Evolutionary conservation across 257 asterid genomes (phyloP).

Genomic region (Prunella vulgaris): DNA sequence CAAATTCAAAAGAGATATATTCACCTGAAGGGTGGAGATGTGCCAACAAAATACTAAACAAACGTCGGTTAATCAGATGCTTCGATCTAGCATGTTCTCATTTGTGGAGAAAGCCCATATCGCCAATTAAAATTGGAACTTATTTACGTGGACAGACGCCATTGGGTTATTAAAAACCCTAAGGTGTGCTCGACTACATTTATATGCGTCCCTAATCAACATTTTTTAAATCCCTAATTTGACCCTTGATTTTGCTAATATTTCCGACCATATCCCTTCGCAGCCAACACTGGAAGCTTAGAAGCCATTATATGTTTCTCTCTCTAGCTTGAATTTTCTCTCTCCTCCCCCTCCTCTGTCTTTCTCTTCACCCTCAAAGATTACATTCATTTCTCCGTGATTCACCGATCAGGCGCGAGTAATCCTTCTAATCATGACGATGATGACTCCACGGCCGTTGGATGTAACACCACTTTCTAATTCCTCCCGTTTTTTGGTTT

Average conservation of each 20-base stretch:
- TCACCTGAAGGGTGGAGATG: background rate
- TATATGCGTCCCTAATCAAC: background rate
- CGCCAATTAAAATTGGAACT: background rate
- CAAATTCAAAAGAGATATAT: no score
- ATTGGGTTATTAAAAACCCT: background rate
- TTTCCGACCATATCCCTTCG: constrained; percentile 32
- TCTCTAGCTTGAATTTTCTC: constrained; percentile 18
- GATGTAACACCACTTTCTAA: constrained; percentile 48
- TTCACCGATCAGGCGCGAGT: constrained; percentile 51
- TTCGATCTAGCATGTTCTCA: background rate
- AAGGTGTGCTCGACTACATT: background rate
- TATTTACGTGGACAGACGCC: background rate
- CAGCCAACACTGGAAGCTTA: constrained; percentile 26
- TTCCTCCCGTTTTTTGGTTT: constrained; percentile 12
- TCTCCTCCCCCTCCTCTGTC: constrained; percentile 18
- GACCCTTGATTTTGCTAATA: constrained; percentile 18
- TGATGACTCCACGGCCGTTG: constrained; percentile 77
- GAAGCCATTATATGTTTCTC: constrained; percentile 28
- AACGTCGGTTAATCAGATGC: constrained; percentile 26
- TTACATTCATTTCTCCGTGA: constrained; percentile 27
- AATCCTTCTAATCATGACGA: constrained; percentile 55
- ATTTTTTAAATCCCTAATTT: constrained; percentile 17
- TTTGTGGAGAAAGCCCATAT: background rate
- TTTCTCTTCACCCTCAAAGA: constrained; percentile 1
- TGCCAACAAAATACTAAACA: background rate